Evolutionary conservation across 2,329 filamentous ascomycete species (phyloP), one percentile per base, ranked within the genome.

Genomic region (Beauveria bassiana): DNA sequence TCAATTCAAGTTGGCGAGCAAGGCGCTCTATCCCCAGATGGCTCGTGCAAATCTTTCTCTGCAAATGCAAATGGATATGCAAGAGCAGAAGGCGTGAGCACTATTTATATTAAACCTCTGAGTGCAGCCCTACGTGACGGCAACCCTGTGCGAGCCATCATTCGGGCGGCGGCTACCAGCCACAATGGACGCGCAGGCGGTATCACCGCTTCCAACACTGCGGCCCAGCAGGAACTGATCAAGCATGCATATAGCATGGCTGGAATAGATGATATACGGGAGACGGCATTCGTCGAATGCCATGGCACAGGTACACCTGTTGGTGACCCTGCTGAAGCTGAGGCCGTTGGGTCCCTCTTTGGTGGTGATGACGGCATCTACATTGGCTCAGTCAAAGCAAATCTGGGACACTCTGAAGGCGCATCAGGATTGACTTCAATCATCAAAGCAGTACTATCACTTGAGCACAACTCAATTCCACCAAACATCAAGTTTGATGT

Each of bases 251-350:
- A 81, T 63, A 22, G 53, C 2, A 24, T 47, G 10, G 70, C 72
- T 1, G 71, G 69, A 3, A 65, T 73, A 51, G 49, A 51, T n/a
- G 34, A 34, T 20, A 66, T 65, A 28, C 47, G 66, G 10, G 45
- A 61, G 3, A 73, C 71, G 0, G 68, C 64, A 8, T 70, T 70
- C 24, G 62, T 74, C 2, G 73, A 80, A 63, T 74, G 72, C 34
- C 79, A 81, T 46, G 78, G 77, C 0, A 80, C 79, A 0, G 78
- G 78, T 1, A 81, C 79, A 0, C 61, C 66, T 3, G 70, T 69
- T 0, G 79, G 79, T 0, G 78, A 81, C 57, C 75, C 75, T 0
- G 67, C 74, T 9, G 79, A 80, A 59, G 70, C 74, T 1, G 61
- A 62, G 0, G 75, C 75, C 1, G 70, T 80, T 6, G 67, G 66